Percentiles rank a stretch among this genome's conserved stretches.
These are phyloP conservation scores for Sporothrix inflata DNA, from an alignment of 2,329 filamentous ascomycete species.

Conservation along the genomic window DNA sequence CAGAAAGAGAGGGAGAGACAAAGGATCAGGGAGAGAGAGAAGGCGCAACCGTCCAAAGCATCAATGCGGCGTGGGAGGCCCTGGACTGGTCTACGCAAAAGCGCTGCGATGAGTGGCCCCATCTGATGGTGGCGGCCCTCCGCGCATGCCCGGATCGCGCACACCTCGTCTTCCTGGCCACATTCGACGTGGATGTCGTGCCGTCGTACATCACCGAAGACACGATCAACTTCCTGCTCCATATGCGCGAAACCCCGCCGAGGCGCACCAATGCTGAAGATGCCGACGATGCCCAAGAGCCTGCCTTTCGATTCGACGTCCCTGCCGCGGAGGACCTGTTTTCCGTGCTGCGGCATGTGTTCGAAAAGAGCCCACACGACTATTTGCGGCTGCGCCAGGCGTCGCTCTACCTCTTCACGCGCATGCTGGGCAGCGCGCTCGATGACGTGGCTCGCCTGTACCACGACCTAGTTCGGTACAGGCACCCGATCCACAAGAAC, in stretches of 20 bases:
- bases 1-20: neutral
- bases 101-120: slow-evolving; percentile 41
- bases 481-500: slow-evolving; percentile 44
- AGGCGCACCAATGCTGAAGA: neutral
- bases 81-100: slow-evolving; percentile 36
- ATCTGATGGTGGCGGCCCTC: slow-evolving; percentile 45
- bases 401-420: slow-evolving; percentile 39
- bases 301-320: neutral
- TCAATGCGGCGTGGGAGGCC: slow-evolving; percentile 42
- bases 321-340: slow-evolving; percentile 13
- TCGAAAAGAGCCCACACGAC: slow-evolving; percentile 28
- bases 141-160: slow-evolving; percentile 41
- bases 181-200: slow-evolving; percentile 41
- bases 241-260: neutral
- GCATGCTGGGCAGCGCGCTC: slow-evolving; percentile 3
- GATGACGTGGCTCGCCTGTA: slow-evolving; percentile 44
- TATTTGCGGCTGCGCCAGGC: slow-evolving; percentile 45
- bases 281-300: neutral
- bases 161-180: slow-evolving; percentile 44
- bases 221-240: slow-evolving; percentile 41
- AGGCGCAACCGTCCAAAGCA: slow-evolving; percentile 35
- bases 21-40: neutral
- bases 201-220: slow-evolving; percentile 47
- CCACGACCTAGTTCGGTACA: slow-evolving; percentile 39
- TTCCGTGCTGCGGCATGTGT: slow-evolving; percentile 24